These are phyloP conservation scores for Smallanthus sonchifolius DNA, from an alignment of 129 eudicot species.

Conservation along the genomic window DNA sequence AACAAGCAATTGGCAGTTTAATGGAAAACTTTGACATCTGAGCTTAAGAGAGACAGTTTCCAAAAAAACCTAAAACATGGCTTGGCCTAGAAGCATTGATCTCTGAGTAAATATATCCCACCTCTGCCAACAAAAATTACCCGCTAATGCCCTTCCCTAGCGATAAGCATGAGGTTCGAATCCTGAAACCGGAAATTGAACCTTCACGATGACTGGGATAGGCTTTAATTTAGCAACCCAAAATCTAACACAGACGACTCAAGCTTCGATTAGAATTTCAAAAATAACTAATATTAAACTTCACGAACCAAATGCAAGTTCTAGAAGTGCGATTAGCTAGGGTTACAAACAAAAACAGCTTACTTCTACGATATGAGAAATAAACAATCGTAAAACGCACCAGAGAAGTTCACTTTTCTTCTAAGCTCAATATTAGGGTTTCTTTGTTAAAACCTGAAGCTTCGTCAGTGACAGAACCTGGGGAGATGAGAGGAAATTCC, in stretches of 20 bases:
- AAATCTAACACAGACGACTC: slow-evolving; percentile 11
- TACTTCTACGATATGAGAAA: too few species aligned
- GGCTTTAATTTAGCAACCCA: neutral
- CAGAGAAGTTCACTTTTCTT: slow-evolving; percentile 16
- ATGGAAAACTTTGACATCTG: slow-evolving; percentile 10
- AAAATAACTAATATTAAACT: neutral
- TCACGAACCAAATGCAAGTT: neutral
- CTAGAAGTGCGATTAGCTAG: too few species aligned
- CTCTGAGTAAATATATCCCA: slow-evolving; percentile 23
- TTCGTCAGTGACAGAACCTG: slow-evolving; percentile 23
- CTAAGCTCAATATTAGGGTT: slow-evolving; percentile 22
- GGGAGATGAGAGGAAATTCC: slow-evolving; percentile 32
- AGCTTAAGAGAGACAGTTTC: slow-evolving; percentile 14
- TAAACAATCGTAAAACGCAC: too few species aligned
- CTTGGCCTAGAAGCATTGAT: slow-evolving; percentile 35
- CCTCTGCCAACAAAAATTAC: neutral
- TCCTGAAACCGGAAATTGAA: slow-evolving; percentile 13
- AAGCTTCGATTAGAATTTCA: neutral
- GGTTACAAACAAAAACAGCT: too few species aligned
- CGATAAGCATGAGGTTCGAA: neutral
- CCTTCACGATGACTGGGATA: neutral
- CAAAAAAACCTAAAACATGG: slow-evolving; percentile 22
- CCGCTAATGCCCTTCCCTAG: neutral
- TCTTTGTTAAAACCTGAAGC: slow-evolving; percentile 1
- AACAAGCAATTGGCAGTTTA: slow-evolving; percentile 21